Evolutionary conservation across 192 early-diverging fungal genomes (phyloP), one percentile per base, ranked within the genome.

Genomic region (Coemansia sp.): DNA sequence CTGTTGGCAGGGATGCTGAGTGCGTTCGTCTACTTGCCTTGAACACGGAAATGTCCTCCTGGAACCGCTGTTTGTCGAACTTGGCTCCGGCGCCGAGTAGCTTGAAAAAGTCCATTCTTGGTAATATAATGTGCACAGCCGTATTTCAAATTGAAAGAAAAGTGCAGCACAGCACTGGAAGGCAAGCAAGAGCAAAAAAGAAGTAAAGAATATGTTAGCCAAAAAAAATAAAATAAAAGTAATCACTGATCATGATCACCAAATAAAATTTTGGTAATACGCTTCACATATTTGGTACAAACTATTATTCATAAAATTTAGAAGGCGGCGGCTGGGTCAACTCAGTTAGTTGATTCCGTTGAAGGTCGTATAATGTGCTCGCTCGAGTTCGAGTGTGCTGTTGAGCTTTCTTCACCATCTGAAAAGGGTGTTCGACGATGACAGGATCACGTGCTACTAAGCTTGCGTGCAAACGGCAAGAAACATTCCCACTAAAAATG

Each of bases 31-130:
- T 26, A 26, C 64, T 68, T 87, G 89, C 90, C 73, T 95, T 84
- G 84, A 97, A 94, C 15, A 95, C 71, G 8, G 90, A 82, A 56
- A 96, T 85, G 67, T 96, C 95, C 4, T 89, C 81, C 59, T 89
- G 82, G 76, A 93, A 96, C 15, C 92, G 87, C 52, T 83, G 85
- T 66, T 89, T 92, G 83, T 98, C 89, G 63, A 98, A 98, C 68
- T 85, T 90, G 9, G 95, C 92, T 9, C 96, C 96, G 15, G 89
- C 85, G 39, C 93, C 93, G 16, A 98, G 85, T 47, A 94, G 79
- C 58, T 89, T 86, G 86, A 98, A 95, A 66, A 98, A 77, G 83
- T 96, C 93, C 80, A 83, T 83, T 3, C 44, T 23, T 5, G 19
- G 12, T 43, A 67, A 9, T 39, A n/a, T n/a, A n/a, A n/a, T n/a